phyloP scores from a whole-genome alignment of 2,329 filamentous ascomycete species.

The Catunica adiposa region DNA sequence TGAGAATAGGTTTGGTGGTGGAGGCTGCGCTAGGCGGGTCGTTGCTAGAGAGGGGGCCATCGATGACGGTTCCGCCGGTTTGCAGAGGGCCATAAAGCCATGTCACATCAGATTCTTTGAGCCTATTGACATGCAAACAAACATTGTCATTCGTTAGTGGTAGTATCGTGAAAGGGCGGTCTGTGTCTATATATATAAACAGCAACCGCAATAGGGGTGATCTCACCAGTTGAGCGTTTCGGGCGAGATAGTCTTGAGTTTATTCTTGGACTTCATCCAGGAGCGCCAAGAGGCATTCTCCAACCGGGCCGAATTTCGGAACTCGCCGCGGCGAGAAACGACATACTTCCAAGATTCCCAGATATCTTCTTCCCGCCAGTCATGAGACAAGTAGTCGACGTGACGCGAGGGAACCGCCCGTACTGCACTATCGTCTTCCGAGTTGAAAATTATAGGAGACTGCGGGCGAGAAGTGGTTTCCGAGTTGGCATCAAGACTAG shows the following conservation, averaged over 20 bases:
- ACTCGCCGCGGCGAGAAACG: conserved; percentile 59
- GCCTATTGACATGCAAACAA: conserved; percentile 34
- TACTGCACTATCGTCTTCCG: conserved; percentile 66
- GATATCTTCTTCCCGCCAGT: conserved; percentile 90
- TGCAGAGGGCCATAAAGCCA: conserved; percentile 94
- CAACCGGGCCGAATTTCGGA: conserved; percentile 63
- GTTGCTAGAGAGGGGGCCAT: conserved; percentile 27
- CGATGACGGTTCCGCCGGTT: conserved; percentile 43
- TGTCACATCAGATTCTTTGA: conserved; percentile 93
- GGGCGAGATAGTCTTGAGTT: conserved; percentile 71
- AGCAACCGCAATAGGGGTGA: not conserved
- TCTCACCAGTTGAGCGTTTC: conserved; percentile 83
- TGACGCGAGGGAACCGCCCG: conserved; percentile 63
- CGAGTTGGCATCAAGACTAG: conserved; percentile 24
- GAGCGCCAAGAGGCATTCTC: conserved; percentile 97
- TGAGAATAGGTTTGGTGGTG: conserved; percentile 80
- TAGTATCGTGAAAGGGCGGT: not conserved
- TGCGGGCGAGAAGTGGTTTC: conserved; percentile 38
- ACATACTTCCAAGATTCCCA: conserved; percentile 97
- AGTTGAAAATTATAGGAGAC: conserved; percentile 28
- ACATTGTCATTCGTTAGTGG: conserved; percentile 14
- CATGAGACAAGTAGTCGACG: conserved; percentile 88
- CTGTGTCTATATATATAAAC: not conserved
- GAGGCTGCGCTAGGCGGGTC: conserved; percentile 44
- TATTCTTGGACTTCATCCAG: conserved; percentile 86